These are phyloP conservation scores for Lactarius vividus DNA, from an alignment of 768 basidiomycete species.

Conservation along the genomic window DNA sequence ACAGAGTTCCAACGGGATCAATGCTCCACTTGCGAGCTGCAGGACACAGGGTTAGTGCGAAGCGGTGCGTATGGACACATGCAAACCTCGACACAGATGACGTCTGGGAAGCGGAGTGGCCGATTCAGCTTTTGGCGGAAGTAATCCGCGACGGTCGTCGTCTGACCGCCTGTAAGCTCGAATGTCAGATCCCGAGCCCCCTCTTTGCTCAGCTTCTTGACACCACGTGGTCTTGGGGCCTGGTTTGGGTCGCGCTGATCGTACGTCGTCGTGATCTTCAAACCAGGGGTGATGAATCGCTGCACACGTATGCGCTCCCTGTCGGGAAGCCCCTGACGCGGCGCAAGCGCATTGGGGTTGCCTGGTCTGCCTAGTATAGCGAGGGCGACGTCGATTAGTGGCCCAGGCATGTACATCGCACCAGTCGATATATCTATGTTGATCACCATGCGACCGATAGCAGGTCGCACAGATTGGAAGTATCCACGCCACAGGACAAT, in stretches of 20 bases:
- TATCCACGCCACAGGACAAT: slow-evolving; percentile 76
- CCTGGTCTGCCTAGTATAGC: slow-evolving; percentile 45
- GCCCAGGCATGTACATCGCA: slow-evolving; percentile 68
- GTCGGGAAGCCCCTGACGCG: slow-evolving; percentile 44
- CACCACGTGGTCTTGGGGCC: slow-evolving; percentile 46
- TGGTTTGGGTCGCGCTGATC: slow-evolving; percentile 15
- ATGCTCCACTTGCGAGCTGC: slow-evolving; percentile 59
- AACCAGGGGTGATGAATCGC: slow-evolving; percentile 54
- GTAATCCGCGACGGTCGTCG: slow-evolving; percentile 59
- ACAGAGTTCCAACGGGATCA: slow-evolving; percentile 69
- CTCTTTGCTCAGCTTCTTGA: slow-evolving; percentile 55
- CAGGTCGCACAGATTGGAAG: slow-evolving; percentile 76
- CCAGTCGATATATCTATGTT: slow-evolving; percentile 80
- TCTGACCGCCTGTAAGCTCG: slow-evolving; percentile 52
- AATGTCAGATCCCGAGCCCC: slow-evolving; percentile 59
- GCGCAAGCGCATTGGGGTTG: slow-evolving; percentile 39
- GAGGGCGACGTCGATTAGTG: slow-evolving; percentile 55
- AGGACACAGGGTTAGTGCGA: background rate
- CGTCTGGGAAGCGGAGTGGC: slow-evolving; percentile 55
- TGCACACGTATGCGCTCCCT: slow-evolving; percentile 54
- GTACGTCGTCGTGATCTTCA: slow-evolving; percentile 47
- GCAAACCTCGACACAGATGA: slow-evolving; percentile 67
- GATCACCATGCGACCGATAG: slow-evolving; percentile 58
- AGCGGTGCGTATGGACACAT: background rate
- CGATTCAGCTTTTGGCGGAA: slow-evolving; percentile 54